Conservation (phyloP, 176 grass and related monocot species). For the Phyllostachys edulis region DNA sequence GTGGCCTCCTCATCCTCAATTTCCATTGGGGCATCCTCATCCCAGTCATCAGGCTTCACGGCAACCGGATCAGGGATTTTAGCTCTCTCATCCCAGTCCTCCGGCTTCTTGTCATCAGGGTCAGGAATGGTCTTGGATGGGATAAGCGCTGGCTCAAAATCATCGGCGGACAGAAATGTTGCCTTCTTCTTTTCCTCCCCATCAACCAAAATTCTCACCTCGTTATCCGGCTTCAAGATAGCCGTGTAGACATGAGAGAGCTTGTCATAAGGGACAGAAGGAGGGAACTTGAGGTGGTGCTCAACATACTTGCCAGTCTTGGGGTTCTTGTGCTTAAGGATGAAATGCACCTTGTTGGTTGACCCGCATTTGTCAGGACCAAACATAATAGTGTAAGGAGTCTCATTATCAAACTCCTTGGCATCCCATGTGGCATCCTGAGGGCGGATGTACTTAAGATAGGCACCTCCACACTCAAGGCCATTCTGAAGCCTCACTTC, state of each 20-base stretch:
- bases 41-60: conserved; percentile 89
- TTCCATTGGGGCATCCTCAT: conserved; percentile 95
- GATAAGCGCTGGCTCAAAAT: conserved; percentile 88
- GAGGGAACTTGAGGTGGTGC: conserved; percentile 91
- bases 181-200: conserved; percentile 82
- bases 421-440: conserved; percentile 64
- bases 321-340: conserved; percentile 91
- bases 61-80: conserved; percentile 86
- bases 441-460: conserved; percentile 83
- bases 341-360: conserved; percentile 99
- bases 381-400: conserved; percentile 96
- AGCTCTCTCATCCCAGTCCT: conserved; percentile 89
- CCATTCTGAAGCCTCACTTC: conserved; percentile 93
- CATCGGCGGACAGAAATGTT: conserved; percentile 78
- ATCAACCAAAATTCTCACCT: conserved; percentile 82
- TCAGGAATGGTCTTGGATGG: conserved; percentile 91
- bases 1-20: conserved; percentile 81
- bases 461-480: conserved; percentile 94
- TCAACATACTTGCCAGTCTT: conserved; percentile 90
- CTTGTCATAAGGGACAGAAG: conserved; percentile 85
- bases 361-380: conserved; percentile 97
- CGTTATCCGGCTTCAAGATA: conserved; percentile 78
- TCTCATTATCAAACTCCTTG: conserved; percentile 84
- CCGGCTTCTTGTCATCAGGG: conserved; percentile 97
- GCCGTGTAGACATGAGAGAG: conserved; percentile 91